A percentile compares a stretch with the other conserved stretches of the same genome.
phyloP scores from a whole-genome alignment of 2,329 filamentous ascomycete genomes.

The Clonostachys byssicola region DNA sequence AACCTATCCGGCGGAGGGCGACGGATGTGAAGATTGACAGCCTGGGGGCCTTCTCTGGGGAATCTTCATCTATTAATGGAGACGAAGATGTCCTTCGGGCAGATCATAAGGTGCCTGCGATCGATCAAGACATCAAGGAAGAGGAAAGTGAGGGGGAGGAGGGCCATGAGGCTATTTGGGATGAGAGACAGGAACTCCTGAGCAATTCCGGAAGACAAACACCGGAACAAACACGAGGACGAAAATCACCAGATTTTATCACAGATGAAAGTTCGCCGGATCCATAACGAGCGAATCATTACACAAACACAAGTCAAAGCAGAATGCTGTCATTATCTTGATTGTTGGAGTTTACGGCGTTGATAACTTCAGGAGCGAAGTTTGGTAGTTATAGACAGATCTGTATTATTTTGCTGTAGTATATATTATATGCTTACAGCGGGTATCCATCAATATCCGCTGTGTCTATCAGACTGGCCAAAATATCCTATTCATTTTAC shows the following conservation, averaged over 20 bases:
- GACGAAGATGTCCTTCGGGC: slow-evolving; percentile 6
- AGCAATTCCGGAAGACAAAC: background rate
- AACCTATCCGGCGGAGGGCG: slow-evolving; percentile 36
- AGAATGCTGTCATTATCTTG: no score
- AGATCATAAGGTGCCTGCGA: slow-evolving; percentile 3
- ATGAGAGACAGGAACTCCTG: background rate
- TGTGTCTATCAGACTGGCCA: no score
- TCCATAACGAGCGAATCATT: background rate
- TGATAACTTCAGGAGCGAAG: no score
- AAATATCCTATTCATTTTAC: no score
- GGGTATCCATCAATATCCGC: no score
- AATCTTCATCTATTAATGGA: slow-evolving; percentile 3
- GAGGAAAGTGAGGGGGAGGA: slow-evolving; percentile 1
- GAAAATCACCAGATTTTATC: slow-evolving; percentile 16
- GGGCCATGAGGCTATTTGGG: background rate
- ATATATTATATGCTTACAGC: no score
- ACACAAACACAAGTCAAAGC: no score
- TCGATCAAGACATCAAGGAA: background rate
- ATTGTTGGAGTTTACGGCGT: no score
- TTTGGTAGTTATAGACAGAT: no score
- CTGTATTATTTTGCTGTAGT: no score
- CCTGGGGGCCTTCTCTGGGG: slow-evolving; percentile 15
- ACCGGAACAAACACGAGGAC: slow-evolving; percentile 7
- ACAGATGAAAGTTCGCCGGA: slow-evolving; percentile 20
- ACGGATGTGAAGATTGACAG: slow-evolving; percentile 35